Evolutionary conservation across 2,329 filamentous ascomycete species (phyloP), one percentile per base, ranked within the genome.

Genomic region (Didymella sp.): DNA sequence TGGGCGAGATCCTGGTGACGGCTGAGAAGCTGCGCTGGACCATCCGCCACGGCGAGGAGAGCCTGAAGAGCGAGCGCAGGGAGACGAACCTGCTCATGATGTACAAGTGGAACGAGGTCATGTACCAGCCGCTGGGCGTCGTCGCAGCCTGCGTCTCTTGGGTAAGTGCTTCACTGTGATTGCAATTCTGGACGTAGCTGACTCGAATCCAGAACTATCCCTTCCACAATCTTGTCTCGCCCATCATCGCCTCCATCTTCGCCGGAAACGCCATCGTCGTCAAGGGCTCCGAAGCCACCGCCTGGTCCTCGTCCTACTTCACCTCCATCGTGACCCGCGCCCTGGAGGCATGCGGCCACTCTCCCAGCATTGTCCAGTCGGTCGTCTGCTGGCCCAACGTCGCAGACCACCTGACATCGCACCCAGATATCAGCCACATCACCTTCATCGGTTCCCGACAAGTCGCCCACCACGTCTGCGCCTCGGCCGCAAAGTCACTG

Each of bases 21-120:
- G 88, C 85, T 0, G 95, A 98, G 81, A 97, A 96, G 81, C 83
- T 99, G 58, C 88, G 90, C 72, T 99, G 95, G 95, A 96, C 92
- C 3, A 88, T 98, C 61, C 82, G 87, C 62, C 92, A 99, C 77
- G 95, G 95, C 67, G 93, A 97, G 77, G 86, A 85, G 69, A 90
- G 92, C 0, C 78, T 99, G 63, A 78, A 78, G 31, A 86, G 91
- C 0, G 89, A 89, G 62, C 81, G 81, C 45, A 84, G 95, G 50
- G 92, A 93, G 5, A 96, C 92, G 1, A 97, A 96, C 76, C 82
- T 96, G 42, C 84, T 99, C 61, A 96, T 99, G 92, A 86, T 88
- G 78, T 97, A 98, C 79, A 99, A 99, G 83, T 87, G 85, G 74
- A 97, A 97, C 73, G 89, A 88, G 60, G 92, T 99, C 25, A 81